These are phyloP conservation scores for Eucommia ulmoides DNA, from an alignment of 257 asterid species.

Conservation along the genomic window DNA sequence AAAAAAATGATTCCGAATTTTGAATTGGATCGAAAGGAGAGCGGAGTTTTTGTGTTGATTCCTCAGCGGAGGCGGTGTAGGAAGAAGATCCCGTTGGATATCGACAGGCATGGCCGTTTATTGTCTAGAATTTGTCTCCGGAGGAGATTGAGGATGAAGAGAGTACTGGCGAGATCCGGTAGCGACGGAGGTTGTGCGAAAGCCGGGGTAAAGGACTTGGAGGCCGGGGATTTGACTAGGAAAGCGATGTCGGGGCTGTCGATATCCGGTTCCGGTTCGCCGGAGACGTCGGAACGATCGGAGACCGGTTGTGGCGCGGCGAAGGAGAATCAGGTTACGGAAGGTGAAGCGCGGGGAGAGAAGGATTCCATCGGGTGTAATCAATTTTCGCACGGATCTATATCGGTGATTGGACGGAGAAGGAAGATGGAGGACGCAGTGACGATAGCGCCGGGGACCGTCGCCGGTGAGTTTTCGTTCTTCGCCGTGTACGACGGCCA, in stretches of 20 bases:
- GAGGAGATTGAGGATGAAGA: too few relatives aligned
- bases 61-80: too few relatives aligned
- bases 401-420: constrained; percentile 45
- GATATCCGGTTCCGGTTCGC: background rate
- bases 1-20: too few relatives aligned
- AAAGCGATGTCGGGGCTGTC: too few relatives aligned
- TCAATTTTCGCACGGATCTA: constrained; percentile 15
- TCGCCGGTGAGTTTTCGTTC: constrained; percentile 24
- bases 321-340: background rate
- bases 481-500: constrained; percentile 50
- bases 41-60: too few relatives aligned
- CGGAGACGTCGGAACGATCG: background rate
- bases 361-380: background rate
- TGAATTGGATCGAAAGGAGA: too few relatives aligned
- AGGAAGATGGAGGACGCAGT: constrained; percentile 53
- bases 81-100: too few relatives aligned
- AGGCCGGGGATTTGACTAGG: background rate
- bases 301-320: background rate
- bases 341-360: background rate
- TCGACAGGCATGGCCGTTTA: too few relatives aligned
- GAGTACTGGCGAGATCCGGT: background rate
- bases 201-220: background rate
- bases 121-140: too few relatives aligned
- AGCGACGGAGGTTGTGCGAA: background rate
- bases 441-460: constrained; percentile 12